Evolutionary conservation across 2,329 filamentous ascomycete species (phyloP).

Genomic region (Hypoxylon sp.): DNA sequence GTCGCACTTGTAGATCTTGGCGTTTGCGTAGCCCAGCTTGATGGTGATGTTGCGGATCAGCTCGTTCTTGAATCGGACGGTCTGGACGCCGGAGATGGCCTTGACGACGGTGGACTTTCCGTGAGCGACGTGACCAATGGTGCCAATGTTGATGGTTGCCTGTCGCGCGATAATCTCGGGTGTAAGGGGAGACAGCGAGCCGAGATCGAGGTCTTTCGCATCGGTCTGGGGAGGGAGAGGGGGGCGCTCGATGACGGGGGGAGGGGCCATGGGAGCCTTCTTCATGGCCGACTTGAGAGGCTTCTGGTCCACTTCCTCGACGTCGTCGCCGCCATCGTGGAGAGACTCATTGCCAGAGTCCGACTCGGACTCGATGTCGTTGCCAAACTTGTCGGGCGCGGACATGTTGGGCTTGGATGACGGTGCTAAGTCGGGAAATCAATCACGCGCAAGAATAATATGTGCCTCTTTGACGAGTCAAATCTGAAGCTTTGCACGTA

Average conservation of each 20-base stretch:
- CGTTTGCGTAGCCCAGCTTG: conserved; percentile 99
- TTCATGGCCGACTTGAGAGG: conserved; percentile 86
- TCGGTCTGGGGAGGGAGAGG: conserved; percentile 87
- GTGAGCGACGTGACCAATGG: conserved; percentile 98
- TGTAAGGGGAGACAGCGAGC: conserved; percentile 81
- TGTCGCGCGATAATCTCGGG: conserved; percentile 97
- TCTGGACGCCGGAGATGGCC: conserved; percentile 98
- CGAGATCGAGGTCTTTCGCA: conserved; percentile 85
- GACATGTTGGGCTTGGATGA: conserved; percentile 52
- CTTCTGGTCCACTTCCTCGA: conserved; percentile 69
- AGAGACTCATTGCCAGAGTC: conserved; percentile 69
- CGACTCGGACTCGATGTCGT: conserved; percentile 78
- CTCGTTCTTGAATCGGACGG: conserved; percentile 99
- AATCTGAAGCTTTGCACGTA: background rate
- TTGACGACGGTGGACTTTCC: conserved; percentile 99
- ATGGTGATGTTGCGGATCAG: conserved; percentile 99
- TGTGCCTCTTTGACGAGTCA: background rate
- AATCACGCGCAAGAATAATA: background rate
- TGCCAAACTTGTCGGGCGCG: conserved; percentile 70
- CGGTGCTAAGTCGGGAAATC: background rate
- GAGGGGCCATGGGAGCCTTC: conserved; percentile 69
- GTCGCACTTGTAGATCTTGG: conserved; percentile 99
- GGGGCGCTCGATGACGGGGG: conserved; percentile 62
- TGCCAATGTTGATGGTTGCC: conserved; percentile 98
- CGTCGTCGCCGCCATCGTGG: conserved; percentile 62